A percentile compares a stretch with the other conserved stretches of the same genome.
These are phyloP conservation scores for Ustilago loliicola DNA, from an alignment of 1,284 basidiomycete species.

Conservation along the genomic window DNA sequence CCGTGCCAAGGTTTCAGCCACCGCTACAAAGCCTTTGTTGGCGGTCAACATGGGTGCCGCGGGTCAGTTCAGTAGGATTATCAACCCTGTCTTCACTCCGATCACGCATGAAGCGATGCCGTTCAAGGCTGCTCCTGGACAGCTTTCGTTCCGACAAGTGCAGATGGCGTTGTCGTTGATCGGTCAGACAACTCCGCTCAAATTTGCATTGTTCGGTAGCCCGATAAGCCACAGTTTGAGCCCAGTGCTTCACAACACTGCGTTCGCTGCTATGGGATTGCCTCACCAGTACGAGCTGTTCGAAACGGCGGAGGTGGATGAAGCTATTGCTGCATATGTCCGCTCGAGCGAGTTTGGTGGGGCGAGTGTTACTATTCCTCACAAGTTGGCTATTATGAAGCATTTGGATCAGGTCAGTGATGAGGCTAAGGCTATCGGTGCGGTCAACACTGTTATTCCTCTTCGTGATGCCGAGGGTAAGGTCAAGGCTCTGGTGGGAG, in stretches of 20 bases:
- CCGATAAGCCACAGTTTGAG: constrained; percentile 92
- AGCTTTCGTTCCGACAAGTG: constrained; percentile 88
- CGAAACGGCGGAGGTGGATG: constrained; percentile 80
- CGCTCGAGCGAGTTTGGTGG: constrained; percentile 85
- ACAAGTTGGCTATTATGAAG: constrained; percentile 64
- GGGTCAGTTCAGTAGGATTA: constrained; percentile 85
- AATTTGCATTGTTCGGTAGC: constrained; percentile 88
- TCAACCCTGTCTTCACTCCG: constrained; percentile 88
- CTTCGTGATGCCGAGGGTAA: constrained; percentile 28
- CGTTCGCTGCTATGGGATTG: constrained; percentile 83
- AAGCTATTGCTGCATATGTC: constrained; percentile 78
- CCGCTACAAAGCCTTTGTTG: constrained; percentile 77
- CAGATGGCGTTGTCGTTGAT: constrained; percentile 84
- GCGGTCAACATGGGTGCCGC: constrained; percentile 92
- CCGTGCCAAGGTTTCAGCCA: constrained; percentile 73
- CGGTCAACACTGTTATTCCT: constrained; percentile 68
- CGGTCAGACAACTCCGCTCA: constrained; percentile 80
- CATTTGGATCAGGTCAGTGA: constrained; percentile 63
- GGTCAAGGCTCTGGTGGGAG: constrained; percentile 50
- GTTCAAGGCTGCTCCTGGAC: constrained; percentile 85
- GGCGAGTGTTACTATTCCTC: constrained; percentile 83
- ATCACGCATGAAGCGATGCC: constrained; percentile 90
- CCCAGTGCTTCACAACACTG: constrained; percentile 92
- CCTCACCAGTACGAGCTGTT: constrained; percentile 76
- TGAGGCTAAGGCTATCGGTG: constrained; percentile 65